A percentile compares a stretch with the other conserved stretches of the same genome.
These are phyloP conservation scores for Podospora sp. DNA, from an alignment of 495 filamentous ascomycete genomes.

Conservation along the genomic window DNA sequence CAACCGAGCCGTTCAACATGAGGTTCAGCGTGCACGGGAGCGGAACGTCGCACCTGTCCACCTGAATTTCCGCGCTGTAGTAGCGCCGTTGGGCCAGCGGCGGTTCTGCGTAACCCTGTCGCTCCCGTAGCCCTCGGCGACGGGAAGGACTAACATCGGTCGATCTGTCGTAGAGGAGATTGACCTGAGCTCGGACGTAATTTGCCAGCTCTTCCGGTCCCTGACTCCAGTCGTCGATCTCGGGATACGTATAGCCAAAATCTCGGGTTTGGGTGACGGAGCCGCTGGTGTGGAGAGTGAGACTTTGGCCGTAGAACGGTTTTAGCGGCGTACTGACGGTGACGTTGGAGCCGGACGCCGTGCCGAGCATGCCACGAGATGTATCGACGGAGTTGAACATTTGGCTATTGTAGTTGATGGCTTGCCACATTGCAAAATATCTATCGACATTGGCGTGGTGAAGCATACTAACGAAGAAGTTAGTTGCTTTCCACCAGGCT, in stretches of 20 bases:
- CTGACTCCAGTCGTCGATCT: constrained; percentile 34
- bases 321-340: constrained; percentile 46
- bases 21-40: constrained; percentile 39
- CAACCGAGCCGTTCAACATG: constrained; percentile 25
- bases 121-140: neutral
- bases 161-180: constrained; percentile 35
- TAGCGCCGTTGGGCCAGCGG: constrained; percentile 15
- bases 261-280: constrained; percentile 31
- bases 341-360: constrained; percentile 30
- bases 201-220: constrained; percentile 26
- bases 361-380: constrained; percentile 38
- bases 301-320: constrained; percentile 45
- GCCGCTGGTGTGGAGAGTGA: constrained; percentile 44
- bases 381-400: constrained; percentile 30
- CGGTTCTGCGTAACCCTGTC: neutral
- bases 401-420: constrained; percentile 34
- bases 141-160: neutral
- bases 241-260: constrained; percentile 54
- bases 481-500: neutral
- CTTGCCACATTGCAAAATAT: constrained; percentile 49
- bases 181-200: constrained; percentile 33
- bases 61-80: constrained; percentile 38
- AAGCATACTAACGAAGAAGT: constrained; percentile 35
- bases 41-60: constrained; percentile 36
- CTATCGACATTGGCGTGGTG: constrained; percentile 54